phyloP scores from a whole-genome alignment of 176 grass and related monocot genomes.

The Phoenix dactylifera region DNA sequence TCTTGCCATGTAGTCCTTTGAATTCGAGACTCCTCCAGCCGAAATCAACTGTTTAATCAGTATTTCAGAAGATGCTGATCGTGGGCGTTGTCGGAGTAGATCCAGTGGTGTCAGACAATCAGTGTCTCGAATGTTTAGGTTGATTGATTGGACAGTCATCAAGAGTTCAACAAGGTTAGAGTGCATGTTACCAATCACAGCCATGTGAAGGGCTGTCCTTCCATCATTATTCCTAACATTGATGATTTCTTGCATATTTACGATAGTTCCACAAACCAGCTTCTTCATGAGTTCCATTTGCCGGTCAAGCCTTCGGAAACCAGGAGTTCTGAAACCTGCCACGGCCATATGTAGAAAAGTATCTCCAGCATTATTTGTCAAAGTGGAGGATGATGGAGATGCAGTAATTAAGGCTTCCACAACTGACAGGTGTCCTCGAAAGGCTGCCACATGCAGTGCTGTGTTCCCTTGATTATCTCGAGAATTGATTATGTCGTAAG shows the following conservation, averaged over 20 bases:
- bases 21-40: slow-evolving; percentile 72
- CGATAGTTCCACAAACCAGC: slow-evolving; percentile 32
- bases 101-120: slow-evolving; percentile 67
- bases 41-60: slow-evolving; percentile 76
- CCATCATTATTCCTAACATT: slow-evolving; percentile 69
- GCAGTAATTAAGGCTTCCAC: slow-evolving; percentile 6
- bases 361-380: slow-evolving; percentile 54
- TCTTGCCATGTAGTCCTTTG: slow-evolving; percentile 36
- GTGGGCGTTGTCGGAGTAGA: slow-evolving; percentile 63
- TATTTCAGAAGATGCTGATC: slow-evolving; percentile 52
- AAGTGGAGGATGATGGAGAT: slow-evolving; percentile 43
- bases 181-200: slow-evolving; percentile 56
- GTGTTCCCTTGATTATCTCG: slow-evolving; percentile 7
- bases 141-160: slow-evolving; percentile 46
- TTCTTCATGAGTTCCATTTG: slow-evolving; percentile 76
- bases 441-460: slow-evolving; percentile 5
- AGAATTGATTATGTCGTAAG: neutral
- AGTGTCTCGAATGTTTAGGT: slow-evolving; percentile 57
- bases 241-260: slow-evolving; percentile 49
- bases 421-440: slow-evolving; percentile 7
- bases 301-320: slow-evolving; percentile 64
- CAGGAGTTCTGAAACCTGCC: slow-evolving; percentile 77
- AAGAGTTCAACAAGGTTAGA: slow-evolving; percentile 66
- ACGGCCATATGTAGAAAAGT: slow-evolving; percentile 91
- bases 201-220: slow-evolving; percentile 76